These are phyloP conservation scores for Ampelocalamus luodianensis DNA, from an alignment of 176 grass and related monocot species.

Conservation along the genomic window DNA sequence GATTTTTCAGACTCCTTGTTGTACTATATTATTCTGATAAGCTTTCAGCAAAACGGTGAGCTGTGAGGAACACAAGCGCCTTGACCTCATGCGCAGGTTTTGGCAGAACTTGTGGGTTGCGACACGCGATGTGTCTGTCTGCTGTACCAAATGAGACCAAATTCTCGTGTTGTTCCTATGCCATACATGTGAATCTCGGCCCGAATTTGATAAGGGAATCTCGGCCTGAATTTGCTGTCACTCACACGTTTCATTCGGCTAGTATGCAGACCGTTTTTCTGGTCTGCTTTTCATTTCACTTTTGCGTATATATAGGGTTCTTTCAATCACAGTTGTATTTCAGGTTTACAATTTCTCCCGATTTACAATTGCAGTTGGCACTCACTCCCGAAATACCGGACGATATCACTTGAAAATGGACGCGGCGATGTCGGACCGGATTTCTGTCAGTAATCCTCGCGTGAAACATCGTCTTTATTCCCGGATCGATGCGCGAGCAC, in stretches of 20 bases:
- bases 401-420: no score
- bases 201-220: slow-evolving; percentile 14
- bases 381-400: no score
- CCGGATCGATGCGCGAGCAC: no score
- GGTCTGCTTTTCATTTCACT: neutral
- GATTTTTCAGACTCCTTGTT: neutral
- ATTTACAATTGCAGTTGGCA: no score
- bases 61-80: neutral
- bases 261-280: neutral
- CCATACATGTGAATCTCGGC: neutral
- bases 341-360: neutral
- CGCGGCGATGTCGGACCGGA: no score
- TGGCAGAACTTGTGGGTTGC: neutral
- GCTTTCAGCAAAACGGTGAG: slow-evolving; percentile 9
- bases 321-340: neutral
- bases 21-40: neutral
- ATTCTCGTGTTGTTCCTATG: neutral
- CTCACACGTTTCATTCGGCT: neutral
- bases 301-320: neutral
- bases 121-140: neutral
- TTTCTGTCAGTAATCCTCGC: no score
- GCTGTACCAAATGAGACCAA: neutral
- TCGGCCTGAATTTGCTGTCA: neutral
- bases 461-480: no score
- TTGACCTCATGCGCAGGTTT: neutral